These are phyloP conservation scores for Phialophora expanda DNA, from an alignment of 2,329 filamentous ascomycete genomes.

Conservation along the genomic window DNA sequence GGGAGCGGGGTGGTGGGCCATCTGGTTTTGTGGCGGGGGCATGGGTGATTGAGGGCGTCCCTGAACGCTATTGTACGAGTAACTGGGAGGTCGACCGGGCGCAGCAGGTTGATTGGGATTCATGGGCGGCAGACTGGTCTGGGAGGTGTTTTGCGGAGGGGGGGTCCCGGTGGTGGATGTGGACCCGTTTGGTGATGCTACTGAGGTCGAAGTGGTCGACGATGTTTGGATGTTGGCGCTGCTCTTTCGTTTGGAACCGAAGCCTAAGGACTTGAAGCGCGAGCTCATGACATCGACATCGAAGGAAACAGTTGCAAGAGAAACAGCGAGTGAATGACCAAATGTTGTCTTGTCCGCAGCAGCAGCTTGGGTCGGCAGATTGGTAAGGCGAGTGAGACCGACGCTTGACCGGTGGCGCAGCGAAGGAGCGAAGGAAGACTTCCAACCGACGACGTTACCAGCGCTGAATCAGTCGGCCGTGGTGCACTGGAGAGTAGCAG, in stretches of 20 bases:
- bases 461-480: constrained; percentile 2
- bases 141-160: constrained; percentile 51
- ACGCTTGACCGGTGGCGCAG: constrained; percentile 15
- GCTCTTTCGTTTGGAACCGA: constrained; percentile 57
- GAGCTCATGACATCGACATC: constrained; percentile 58
- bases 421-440: constrained; percentile 6
- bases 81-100: constrained; percentile 67
- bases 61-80: constrained; percentile 57
- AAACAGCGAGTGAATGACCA: constrained; percentile 30
- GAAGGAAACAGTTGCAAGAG: constrained; percentile 13
- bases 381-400: constrained; percentile 18
- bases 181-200: constrained; percentile 40
- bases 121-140: constrained; percentile 62
- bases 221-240: constrained; percentile 51
- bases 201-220: constrained; percentile 37
- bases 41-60: constrained; percentile 61
- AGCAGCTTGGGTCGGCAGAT: neutral
- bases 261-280: constrained; percentile 57
- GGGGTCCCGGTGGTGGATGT: constrained; percentile 43
- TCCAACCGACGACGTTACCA: constrained; percentile 1
- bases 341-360: constrained; percentile 10
- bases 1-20: constrained; percentile 55
- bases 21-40: constrained; percentile 50
- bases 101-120: constrained; percentile 49
- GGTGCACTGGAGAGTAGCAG: neutral